Evolutionary conservation across 768 basidiomycete species (phyloP), one percentile per base, ranked within the genome.

Genomic region (Wakefieldia striispora): DNA sequence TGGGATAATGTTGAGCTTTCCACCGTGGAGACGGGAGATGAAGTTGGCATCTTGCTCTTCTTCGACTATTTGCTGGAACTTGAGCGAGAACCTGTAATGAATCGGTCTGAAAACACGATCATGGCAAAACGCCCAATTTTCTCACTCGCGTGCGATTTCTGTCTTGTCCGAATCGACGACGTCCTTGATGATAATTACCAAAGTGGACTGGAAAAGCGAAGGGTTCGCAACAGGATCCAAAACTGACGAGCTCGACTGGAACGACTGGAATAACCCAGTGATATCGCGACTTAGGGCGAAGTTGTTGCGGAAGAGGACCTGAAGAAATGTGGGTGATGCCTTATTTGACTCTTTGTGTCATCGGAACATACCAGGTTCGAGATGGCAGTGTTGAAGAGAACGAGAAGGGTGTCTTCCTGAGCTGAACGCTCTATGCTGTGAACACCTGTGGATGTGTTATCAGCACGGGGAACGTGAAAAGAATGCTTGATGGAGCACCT

Each of bases 101-200:
- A 45, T 2, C 1, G 9, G 14, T 3, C 11, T 54, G 14, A 49
- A 3, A 10, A 24, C 9, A 0, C 10, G 12, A 41, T 5, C 23
- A n/a, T 12, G 20, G 1, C 0, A 31, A 36, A 33, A 47, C n/a
- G 8, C n/a, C 24, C 12, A 41, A 23, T n/a, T 6, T 4, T 31
- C 78, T 55, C 54, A 83, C 82, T 84, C 82, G 58, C 74, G 66
- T 6, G 74, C 76, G 31, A 84, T 82, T 45, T 84, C 83, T 0
- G 60, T 61, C 57, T 75, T 80, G 57, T 84, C 82, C 0, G 79
- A 74, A 41, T 84, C 83, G 5, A 81, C 73, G 12, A 84, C 83
- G 42, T 84, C 83, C 77, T 84, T 84, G 62, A 84, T 83, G 43
- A 84, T 82, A 53, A 84, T 83, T 7, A 75, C 73, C 13, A 84